phyloP scores from a whole-genome alignment of 768 basidiomycete genomes.

The Hydnomerulius pinastri region DNA sequence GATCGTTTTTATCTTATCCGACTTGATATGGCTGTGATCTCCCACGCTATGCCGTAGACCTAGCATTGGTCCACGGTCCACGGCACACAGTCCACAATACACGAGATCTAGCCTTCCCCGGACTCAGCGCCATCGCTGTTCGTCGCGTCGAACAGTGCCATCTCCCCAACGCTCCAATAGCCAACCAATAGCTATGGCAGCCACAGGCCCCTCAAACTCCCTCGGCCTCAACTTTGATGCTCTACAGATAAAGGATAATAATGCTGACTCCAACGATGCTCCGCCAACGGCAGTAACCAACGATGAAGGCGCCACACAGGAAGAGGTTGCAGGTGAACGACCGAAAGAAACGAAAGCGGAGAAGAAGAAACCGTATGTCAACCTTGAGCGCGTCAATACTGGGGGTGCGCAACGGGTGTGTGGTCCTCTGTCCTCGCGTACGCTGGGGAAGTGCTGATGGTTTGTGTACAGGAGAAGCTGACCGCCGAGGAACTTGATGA shows the following conservation, averaged over 20 bases:
- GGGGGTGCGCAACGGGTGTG: slow-evolving; percentile 71
- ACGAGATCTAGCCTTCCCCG: not conserved
- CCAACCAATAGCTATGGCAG: slow-evolving; percentile 43
- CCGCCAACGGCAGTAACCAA: slow-evolving; percentile 8
- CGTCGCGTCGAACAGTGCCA: slow-evolving; percentile 5
- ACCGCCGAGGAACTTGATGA: slow-evolving; percentile 67
- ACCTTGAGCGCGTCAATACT: slow-evolving; percentile 82
- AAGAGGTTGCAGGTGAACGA: not conserved
- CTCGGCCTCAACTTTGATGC: slow-evolving; percentile 72
- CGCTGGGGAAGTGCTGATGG: not conserved
- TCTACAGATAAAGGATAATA: slow-evolving; percentile 38
- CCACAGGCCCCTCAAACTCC: slow-evolving; percentile 52
- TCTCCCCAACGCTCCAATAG: too few species aligned
- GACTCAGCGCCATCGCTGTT: too few species aligned
- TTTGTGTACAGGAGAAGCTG: slow-evolving; percentile 58
- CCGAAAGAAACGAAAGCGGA: slow-evolving; percentile 35
- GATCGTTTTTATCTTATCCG: slow-evolving; percentile 18
- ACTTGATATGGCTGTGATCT: slow-evolving; percentile 7
- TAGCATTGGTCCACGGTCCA: not conserved
- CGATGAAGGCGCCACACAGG: slow-evolving; percentile 8
- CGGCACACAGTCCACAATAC: not conserved
- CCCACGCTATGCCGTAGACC: slow-evolving; percentile 8
- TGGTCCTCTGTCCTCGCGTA: not conserved
- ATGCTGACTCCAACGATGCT: slow-evolving; percentile 7
- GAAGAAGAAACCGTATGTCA: slow-evolving; percentile 76